Conservation (phyloP, 192 early-diverging fungal species). For the Entrophospora sp. region DNA sequence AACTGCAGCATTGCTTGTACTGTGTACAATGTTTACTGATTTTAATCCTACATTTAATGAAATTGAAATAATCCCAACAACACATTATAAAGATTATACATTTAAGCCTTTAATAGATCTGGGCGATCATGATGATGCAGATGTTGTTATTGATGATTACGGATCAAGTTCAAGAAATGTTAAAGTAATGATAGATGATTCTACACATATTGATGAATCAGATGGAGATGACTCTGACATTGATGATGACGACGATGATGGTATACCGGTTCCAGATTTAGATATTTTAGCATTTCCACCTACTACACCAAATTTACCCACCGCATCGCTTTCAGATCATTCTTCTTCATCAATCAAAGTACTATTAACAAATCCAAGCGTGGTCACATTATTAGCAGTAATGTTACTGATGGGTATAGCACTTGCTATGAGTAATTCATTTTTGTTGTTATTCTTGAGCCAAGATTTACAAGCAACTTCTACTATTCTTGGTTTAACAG, state of each 20-base stretch:
- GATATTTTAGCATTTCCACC: constrained; percentile 10
- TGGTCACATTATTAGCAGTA: constrained; percentile 29
- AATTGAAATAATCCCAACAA: background rate
- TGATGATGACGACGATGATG: background rate
- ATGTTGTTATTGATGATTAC: too few species aligned
- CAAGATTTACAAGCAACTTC: constrained; percentile 35
- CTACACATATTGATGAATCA: constrained; percentile 2
- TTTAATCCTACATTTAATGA: constrained; percentile 24
- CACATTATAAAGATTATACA: background rate
- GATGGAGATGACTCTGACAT: constrained; percentile 14
- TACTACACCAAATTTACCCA: constrained; percentile 24
- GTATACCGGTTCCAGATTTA: constrained; percentile 23
- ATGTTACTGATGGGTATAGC: constrained; percentile 42
- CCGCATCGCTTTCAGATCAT: constrained; percentile 20
- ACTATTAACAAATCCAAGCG: constrained; percentile 25
- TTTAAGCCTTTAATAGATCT: constrained; percentile 16
- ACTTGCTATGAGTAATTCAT: constrained; percentile 33
- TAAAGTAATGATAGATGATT: constrained; percentile 23
- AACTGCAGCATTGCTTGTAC: constrained; percentile 29
- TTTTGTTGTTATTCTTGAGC: constrained; percentile 35
- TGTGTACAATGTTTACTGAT: constrained; percentile 22
- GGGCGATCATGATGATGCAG: constrained; percentile 1
- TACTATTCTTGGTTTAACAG: constrained; percentile 33
- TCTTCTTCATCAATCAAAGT: background rate
- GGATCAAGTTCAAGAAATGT: constrained; percentile 7